These are phyloP conservation scores for Aspergillus sclerotiicarbonarius DNA, from an alignment of 495 filamentous ascomycete genomes.

Conservation along the genomic window DNA sequence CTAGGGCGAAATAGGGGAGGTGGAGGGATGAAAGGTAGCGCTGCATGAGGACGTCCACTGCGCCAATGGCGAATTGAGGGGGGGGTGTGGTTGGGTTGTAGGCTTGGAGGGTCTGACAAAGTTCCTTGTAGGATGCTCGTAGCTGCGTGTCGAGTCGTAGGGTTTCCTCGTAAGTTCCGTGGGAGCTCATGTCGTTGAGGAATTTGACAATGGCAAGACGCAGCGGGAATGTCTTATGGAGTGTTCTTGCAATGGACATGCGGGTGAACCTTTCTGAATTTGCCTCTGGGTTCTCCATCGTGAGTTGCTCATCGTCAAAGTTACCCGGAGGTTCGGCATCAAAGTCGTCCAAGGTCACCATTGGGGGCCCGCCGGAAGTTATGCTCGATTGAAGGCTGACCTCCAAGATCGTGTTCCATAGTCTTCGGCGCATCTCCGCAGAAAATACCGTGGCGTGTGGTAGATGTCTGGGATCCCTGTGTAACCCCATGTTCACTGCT, in stretches of 20 bases:
- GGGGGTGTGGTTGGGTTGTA: slow-evolving; percentile 22
- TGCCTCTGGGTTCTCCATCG: slow-evolving; percentile 17
- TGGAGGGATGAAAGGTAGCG: slow-evolving; percentile 9
- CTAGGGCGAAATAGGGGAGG: background rate
- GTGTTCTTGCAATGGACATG: slow-evolving; percentile 41
- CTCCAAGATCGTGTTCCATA: slow-evolving; percentile 63
- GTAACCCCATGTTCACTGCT: slow-evolving; percentile 61
- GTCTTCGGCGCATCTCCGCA: slow-evolving; percentile 56
- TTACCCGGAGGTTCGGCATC: slow-evolving; percentile 55
- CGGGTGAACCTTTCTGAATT: slow-evolving; percentile 43
- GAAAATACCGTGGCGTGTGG: slow-evolving; percentile 37
- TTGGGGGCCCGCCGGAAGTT: slow-evolving; percentile 48
- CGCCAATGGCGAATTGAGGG: slow-evolving; percentile 35
- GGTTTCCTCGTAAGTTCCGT: slow-evolving; percentile 35
- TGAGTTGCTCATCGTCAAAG: slow-evolving; percentile 38
- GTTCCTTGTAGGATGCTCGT: slow-evolving; percentile 26
- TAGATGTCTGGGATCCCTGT: slow-evolving; percentile 54
- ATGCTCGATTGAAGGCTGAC: slow-evolving; percentile 51
- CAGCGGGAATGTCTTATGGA: slow-evolving; percentile 44
- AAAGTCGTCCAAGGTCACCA: slow-evolving; percentile 49
- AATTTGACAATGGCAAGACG: slow-evolving; percentile 47
- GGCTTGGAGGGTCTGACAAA: slow-evolving; percentile 36
- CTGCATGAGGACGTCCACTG: slow-evolving; percentile 17
- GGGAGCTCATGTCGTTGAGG: slow-evolving; percentile 42
- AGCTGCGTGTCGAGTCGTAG: slow-evolving; percentile 41